Percentiles rank a stretch among this genome's conserved stretches.
Evolutionary conservation across 768 basidiomycete species (phyloP).

Genomic region (Agaricus subrufescens): DNA sequence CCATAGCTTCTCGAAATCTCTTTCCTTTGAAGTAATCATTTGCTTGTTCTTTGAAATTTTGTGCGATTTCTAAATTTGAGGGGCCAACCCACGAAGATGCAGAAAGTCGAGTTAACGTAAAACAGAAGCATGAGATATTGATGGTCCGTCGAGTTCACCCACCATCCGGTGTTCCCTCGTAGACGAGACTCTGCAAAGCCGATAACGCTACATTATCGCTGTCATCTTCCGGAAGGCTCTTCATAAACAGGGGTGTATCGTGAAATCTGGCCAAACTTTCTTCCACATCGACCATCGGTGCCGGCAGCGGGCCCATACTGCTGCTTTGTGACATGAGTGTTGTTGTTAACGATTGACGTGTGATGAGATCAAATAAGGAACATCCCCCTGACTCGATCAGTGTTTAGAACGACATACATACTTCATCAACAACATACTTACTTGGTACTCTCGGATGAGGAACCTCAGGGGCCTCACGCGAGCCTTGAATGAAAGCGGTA

Average conservation of each 20-base stretch:
- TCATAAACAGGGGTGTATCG: conserved; percentile 89
- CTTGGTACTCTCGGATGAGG: conserved; percentile 19
- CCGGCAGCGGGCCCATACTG: not conserved
- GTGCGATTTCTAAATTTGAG: conserved; percentile 64
- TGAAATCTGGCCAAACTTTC: conserved; percentile 47
- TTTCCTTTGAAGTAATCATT: conserved; percentile 92
- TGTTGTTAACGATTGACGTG: not conserved
- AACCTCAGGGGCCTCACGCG: conserved; percentile 47
- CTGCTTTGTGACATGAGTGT: not conserved
- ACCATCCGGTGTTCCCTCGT: conserved; percentile 96
- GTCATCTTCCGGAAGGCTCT: conserved; percentile 69
- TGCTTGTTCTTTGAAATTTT: conserved; percentile 92
- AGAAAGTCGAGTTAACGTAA: not conserved
- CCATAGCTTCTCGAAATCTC: conserved; percentile 79
- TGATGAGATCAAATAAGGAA: not conserved
- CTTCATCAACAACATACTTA: not conserved
- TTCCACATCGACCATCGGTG: conserved; percentile 27
- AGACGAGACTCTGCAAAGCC: conserved; percentile 78
- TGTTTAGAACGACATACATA: too few relatives aligned
- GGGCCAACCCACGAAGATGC: not conserved
- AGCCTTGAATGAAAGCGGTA: conserved; percentile 57
- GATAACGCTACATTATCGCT: conserved; percentile 63
- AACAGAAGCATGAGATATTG: not conserved
- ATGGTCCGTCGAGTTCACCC: conserved; percentile 30
- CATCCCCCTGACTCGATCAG: too few relatives aligned